phyloP scores from a whole-genome alignment of 1,284 basidiomycete species.

The Malassezia vespertilionis region DNA sequence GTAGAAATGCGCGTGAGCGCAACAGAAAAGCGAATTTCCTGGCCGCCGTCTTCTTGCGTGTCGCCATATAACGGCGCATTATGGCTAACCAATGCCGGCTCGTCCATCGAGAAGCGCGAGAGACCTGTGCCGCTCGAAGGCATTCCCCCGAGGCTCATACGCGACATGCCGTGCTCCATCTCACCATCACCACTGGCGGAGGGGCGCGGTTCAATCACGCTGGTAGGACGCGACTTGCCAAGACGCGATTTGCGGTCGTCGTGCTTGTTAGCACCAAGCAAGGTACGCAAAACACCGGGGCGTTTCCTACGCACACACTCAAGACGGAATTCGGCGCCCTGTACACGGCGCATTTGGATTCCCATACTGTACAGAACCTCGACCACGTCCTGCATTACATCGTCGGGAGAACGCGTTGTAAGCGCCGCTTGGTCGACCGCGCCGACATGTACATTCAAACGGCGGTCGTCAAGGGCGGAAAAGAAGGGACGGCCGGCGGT shows the following conservation, averaged over 20 bases:
- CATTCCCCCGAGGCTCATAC: constrained; percentile 4
- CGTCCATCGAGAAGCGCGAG: constrained; percentile 11
- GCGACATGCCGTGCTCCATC: constrained; percentile 8
- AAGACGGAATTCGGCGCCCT: constrained; percentile 59
- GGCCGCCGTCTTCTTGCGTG: constrained; percentile 35
- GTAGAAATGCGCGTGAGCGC: constrained; percentile 44
- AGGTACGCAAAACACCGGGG: constrained; percentile 8
- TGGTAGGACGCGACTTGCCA: not conserved
- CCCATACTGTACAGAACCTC: constrained; percentile 77
- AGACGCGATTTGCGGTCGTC: not conserved
- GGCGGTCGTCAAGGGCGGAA: constrained; percentile 1
- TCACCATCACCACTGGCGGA: constrained; percentile 15
- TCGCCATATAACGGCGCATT: constrained; percentile 38
- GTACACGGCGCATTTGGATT: constrained; percentile 66
- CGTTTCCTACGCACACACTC: constrained; percentile 43
- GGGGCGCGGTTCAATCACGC: constrained; percentile 18
- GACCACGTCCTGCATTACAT: constrained; percentile 75
- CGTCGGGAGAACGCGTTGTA: constrained; percentile 69
- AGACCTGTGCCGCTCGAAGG: not conserved
- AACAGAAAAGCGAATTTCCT: constrained; percentile 44
- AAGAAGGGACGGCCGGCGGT: not conserved
- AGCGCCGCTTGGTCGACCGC: constrained; percentile 84
- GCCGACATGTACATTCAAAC: constrained; percentile 73
- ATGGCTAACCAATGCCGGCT: not conserved
- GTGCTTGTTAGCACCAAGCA: not conserved